Percentiles rank a stretch among this genome's conserved stretches.
phyloP scores from a whole-genome alignment of 1,284 basidiomycete species.

The Sporisorium iseilematis-ciliati region DNA sequence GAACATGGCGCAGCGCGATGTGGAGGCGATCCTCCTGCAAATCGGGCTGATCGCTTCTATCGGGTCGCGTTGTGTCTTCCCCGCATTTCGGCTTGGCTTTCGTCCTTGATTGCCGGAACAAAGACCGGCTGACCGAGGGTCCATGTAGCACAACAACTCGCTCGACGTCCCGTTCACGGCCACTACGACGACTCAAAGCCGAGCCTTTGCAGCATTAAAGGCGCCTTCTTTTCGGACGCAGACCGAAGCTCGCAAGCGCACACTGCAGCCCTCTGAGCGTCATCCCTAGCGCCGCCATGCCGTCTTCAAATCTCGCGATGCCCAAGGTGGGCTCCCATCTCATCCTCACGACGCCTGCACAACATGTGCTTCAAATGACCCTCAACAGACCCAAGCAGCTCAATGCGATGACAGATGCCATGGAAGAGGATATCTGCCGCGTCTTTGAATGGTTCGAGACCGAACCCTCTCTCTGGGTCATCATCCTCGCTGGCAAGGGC shows the following conservation, averaged over 20 bases:
- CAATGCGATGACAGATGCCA: slow-evolving; percentile 76
- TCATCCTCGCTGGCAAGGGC: slow-evolving; percentile 81
- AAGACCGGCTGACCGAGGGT: slow-evolving; percentile 28
- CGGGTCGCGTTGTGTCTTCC: slow-evolving; percentile 15
- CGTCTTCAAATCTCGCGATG: slow-evolving; percentile 22
- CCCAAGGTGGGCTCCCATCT: slow-evolving; percentile 60
- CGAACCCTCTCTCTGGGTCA: slow-evolving; percentile 80
- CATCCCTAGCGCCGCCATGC: slow-evolving; percentile 16
- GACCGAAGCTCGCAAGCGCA: not conserved
- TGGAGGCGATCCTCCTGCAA: not conserved
- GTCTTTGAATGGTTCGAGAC: slow-evolving; percentile 83
- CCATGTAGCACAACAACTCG: slow-evolving; percentile 3
- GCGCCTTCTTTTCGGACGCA: not conserved
- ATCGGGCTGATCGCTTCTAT: slow-evolving; percentile 4
- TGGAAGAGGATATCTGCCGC: slow-evolving; percentile 75
- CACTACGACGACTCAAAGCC: not conserved
- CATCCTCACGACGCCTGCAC: slow-evolving; percentile 47
- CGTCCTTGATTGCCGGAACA: slow-evolving; percentile 20
- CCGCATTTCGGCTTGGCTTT: slow-evolving; percentile 19
- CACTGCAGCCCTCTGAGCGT: not conserved
- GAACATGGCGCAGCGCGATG: slow-evolving; percentile 10
- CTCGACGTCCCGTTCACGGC: not conserved
- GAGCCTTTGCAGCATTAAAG: too few species aligned
- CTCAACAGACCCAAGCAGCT: slow-evolving; percentile 80
- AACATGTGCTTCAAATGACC: slow-evolving; percentile 76